Evolutionary conservation across 495 filamentous ascomycete species (phyloP).

Genomic region (Sphaerosporella brunnea): DNA sequence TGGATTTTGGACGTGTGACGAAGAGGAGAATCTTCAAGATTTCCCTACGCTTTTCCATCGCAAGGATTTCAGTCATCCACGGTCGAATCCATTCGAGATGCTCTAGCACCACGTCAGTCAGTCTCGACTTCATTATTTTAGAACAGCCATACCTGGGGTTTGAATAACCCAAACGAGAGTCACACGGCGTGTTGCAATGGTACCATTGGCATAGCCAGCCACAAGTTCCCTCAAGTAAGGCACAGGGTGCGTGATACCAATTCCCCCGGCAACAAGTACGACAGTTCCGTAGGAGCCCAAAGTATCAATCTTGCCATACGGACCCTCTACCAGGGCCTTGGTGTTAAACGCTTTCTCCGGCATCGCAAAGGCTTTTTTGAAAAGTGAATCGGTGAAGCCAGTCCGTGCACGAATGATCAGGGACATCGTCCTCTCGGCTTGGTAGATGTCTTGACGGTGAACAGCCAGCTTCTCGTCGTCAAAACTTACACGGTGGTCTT

Average conservation of each 20-base stretch:
- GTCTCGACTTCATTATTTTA: too few relatives aligned
- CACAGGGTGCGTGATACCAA: constrained; percentile 78
- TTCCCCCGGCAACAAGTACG: constrained; percentile 69
- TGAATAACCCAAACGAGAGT: constrained; percentile 84
- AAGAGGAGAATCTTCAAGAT: constrained; percentile 74
- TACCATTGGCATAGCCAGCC: constrained; percentile 45
- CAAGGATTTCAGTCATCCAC: constrained; percentile 90
- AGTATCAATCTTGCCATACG: constrained; percentile 52
- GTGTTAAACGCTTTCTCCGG: constrained; percentile 43
- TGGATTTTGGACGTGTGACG: constrained; percentile 63
- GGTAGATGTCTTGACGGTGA: constrained; percentile 40
- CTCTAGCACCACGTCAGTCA: too few relatives aligned
- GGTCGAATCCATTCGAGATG: constrained; percentile 81
- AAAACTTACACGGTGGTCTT: constrained; percentile 30
- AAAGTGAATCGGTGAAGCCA: constrained; percentile 65
- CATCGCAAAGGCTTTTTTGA: constrained; percentile 43
- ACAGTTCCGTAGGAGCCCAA: constrained; percentile 69
- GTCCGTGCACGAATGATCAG: constrained; percentile 62
- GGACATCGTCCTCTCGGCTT: constrained; percentile 48
- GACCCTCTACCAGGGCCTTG: constrained; percentile 58
- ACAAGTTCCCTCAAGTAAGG: constrained; percentile 61
- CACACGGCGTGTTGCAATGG: constrained; percentile 59
- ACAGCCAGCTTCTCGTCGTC: constrained; percentile 37
- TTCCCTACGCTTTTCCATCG: constrained; percentile 64
- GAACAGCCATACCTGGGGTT: constrained; percentile 34